Evolutionary conservation across 352 stramenopile species (phyloP), one percentile per base, ranked within the genome.

Genomic region (Blastocystis sp.): DNA sequence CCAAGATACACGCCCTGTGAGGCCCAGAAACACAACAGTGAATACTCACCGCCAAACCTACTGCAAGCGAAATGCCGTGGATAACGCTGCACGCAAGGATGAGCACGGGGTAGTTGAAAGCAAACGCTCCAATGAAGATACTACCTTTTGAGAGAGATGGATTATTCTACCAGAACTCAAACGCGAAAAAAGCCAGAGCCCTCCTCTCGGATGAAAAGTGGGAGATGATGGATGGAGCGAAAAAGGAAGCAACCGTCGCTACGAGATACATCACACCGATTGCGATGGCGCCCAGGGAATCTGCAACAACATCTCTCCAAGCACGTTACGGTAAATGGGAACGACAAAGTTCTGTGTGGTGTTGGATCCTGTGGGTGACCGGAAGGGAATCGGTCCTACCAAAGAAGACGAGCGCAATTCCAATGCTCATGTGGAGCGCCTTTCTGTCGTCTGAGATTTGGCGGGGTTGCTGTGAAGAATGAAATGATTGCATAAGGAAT

Each of bases 171-270:
- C 69, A 81, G 29, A 81, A 81, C n/a, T 81, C 69, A 64, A 81
- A 81, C 34, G 69, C 36, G 21, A 81, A 81, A 27, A 42, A 81
- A 24, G 69, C 69, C 29, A 81, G 34, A 16, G 69, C 69, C 27
- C 48, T 81, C 42, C 69, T 36, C 16, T 65, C 69, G 18, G 46
- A 64, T 1, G 69, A 29, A 81, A 81, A 81, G 63, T 51, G 69
- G 16, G 69, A 81, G n/a, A 81, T 81, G 48, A 81, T 29, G 14
- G 69, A 81, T n/a, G 69, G 69, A 32, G 69, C 69, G 63, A 81
- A 81, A 29, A 81, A 81, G 21, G 69, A 81, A 48, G 16, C 21
- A 27, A 81, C 8, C 4, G 69, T 81, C 24, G 69, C 69, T 24
- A 27, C 27, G 8, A 81, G 38, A 63, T 81, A 81, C 69, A 81